A percentile compares a stretch with the other conserved stretches of the same genome.
Evolutionary conservation across 768 basidiomycete species (phyloP).

Genomic region (Tulasnella sp.): DNA sequence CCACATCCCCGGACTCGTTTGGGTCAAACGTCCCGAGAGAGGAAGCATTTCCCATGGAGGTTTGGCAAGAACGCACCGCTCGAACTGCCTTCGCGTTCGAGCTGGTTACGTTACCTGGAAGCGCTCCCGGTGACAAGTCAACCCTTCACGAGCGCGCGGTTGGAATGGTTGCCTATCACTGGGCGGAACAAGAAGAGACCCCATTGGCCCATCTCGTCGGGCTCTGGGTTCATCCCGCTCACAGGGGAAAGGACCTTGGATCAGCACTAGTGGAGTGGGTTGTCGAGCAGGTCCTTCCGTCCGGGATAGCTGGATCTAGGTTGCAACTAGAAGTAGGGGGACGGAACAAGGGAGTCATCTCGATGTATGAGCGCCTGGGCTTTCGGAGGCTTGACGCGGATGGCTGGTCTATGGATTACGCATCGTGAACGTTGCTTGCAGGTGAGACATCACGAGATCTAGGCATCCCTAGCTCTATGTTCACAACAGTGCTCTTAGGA

Average conservation of each 20-base stretch:
- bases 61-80: constrained; percentile 7
- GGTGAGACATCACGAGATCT: too few relatives aligned
- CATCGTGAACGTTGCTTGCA: too few relatives aligned
- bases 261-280: constrained; percentile 5
- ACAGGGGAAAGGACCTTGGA: neutral
- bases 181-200: neutral
- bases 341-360: neutral
- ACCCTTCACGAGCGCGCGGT: neutral
- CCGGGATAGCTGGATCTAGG: neutral
- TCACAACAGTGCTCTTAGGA: too few relatives aligned
- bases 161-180: neutral
- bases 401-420: too few relatives aligned
- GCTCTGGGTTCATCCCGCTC: constrained; percentile 5
- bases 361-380: neutral
- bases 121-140: neutral
- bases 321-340: neutral
- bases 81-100: neutral
- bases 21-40: neutral
- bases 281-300: neutral
- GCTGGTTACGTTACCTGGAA: neutral
- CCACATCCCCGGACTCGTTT: neutral
- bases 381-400: too few relatives aligned
- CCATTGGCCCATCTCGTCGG: neutral
- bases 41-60: neutral
- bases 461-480: too few relatives aligned